phyloP scores from a whole-genome alignment of 208 protist species.

The Acanthamoeba lenticulata region DNA sequence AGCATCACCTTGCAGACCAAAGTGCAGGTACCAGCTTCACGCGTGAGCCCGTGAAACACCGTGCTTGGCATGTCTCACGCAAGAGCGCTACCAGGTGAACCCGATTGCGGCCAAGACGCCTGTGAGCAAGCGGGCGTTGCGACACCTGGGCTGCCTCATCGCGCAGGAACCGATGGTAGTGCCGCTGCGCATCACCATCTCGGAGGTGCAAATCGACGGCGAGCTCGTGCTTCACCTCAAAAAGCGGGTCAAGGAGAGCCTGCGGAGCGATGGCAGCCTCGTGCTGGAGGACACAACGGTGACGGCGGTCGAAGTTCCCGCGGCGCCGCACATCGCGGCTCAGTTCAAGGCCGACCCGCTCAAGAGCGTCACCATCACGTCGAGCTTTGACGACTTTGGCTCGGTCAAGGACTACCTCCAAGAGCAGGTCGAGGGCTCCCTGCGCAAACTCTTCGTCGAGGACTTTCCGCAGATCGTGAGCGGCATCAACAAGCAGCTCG shows the following conservation, averaged over 20 bases:
- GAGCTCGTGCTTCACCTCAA: conserved; percentile 34
- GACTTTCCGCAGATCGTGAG: conserved; percentile 41
- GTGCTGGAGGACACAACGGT: background rate
- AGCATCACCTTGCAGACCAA: conserved; percentile 58
- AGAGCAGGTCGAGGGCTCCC: conserved; percentile 40
- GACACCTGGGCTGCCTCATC: conserved; percentile 22
- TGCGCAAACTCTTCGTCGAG: conserved; percentile 51
- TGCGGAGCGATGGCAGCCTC: conserved; percentile 6
- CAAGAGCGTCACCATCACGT: conserved; percentile 6
- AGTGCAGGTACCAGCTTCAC: conserved; percentile 51
- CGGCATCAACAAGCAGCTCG: conserved; percentile 43
- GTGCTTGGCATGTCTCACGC: too few relatives aligned
- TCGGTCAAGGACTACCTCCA: conserved; percentile 65
- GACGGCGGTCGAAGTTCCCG: background rate
- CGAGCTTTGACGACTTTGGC: conserved; percentile 59
- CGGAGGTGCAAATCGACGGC: conserved; percentile 17
- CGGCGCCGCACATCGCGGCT: background rate
- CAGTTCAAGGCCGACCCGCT: conserved; percentile 42
- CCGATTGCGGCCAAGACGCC: background rate
- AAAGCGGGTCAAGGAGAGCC: background rate
- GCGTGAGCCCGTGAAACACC: too few relatives aligned
- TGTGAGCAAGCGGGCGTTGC: conserved; percentile 28
- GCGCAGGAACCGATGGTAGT: conserved; percentile 26
- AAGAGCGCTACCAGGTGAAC: too few relatives aligned
- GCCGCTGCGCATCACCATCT: conserved; percentile 57